A percentile compares a stretch with the other conserved stretches of the same genome.
Conservation (phyloP, 192 early-diverging fungal species). For the Coemansia brasiliensis region DNA sequence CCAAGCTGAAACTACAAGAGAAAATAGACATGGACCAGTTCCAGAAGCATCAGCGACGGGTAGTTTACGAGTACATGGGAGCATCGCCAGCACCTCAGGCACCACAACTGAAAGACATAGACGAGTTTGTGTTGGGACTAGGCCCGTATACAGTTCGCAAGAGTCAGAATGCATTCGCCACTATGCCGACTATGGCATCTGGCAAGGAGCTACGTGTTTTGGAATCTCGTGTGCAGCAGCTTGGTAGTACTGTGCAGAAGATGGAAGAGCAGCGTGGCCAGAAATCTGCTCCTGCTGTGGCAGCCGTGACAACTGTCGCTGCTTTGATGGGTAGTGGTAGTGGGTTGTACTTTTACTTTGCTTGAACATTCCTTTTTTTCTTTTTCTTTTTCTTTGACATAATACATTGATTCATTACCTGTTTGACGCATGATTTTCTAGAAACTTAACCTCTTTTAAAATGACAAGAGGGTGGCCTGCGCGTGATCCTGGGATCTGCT, state of each 20-base stretch:
- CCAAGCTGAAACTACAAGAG: neutral
- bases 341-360: conserved; percentile 16
- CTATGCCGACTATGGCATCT: too few relatives aligned
- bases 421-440: neutral
- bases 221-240: too few relatives aligned
- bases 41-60: neutral
- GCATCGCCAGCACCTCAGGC: neutral
- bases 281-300: too few relatives aligned
- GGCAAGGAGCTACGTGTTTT: too few relatives aligned
- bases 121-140: conserved; percentile 3
- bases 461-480: conserved; percentile 4
- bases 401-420: neutral
- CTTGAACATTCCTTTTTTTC: conserved; percentile 6
- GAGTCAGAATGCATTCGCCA: neutral
- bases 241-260: neutral
- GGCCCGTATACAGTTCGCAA: neutral
- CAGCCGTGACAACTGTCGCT: conserved; percentile 1
- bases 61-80: conserved; percentile 7
- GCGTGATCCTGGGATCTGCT: conserved; percentile 2
- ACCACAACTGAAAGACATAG: neutral
- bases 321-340: conserved; percentile 9
- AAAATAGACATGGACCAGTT: neutral
- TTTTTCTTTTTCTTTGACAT: neutral
- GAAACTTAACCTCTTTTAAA: neutral
- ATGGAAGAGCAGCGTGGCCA: neutral